Evolutionary conservation across 2,329 filamentous ascomycete genomes (phyloP).

Genomic region (Ceratocystis eucalypticola): DNA sequence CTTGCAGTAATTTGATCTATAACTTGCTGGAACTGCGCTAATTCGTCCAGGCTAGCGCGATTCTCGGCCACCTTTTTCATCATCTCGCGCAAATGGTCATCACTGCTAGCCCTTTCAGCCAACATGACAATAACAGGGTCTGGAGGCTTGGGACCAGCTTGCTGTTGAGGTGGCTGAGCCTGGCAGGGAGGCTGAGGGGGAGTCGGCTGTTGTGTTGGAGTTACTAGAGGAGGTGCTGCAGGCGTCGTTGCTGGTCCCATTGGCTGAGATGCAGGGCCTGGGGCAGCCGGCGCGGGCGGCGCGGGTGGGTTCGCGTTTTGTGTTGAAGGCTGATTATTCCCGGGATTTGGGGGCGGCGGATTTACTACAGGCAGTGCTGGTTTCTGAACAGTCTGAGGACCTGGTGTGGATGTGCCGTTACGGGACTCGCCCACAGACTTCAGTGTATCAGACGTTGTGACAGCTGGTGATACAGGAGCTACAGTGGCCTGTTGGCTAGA

Average conservation of each 20-base stretch:
- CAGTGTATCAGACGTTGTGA: not conserved
- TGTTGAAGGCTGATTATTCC: not conserved
- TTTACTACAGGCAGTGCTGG: not conserved
- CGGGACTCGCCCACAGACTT: conserved; percentile 18
- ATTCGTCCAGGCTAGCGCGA: conserved; percentile 54
- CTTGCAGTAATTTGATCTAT: conserved; percentile 63
- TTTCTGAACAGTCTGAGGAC: not conserved
- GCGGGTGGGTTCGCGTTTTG: not conserved
- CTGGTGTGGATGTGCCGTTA: not conserved
- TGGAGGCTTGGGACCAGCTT: conserved; percentile 25
- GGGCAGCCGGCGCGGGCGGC: not conserved
- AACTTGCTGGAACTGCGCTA: conserved; percentile 64
- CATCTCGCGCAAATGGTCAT: conserved; percentile 57
- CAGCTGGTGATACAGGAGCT: conserved; percentile 12
- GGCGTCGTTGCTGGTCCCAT: not conserved
- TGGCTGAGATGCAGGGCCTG: not conserved
- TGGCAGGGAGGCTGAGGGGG: conserved; percentile 15
- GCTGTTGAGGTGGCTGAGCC: conserved; percentile 14
- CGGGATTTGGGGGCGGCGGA: not conserved
- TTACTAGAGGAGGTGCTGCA: conserved; percentile 14
- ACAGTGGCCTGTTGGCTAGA: conserved; percentile 22
- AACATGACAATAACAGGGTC: conserved; percentile 73
- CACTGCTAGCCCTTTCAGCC: conserved; percentile 59
- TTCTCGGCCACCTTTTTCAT: conserved; percentile 76
- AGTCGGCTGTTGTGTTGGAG: conserved; percentile 20